Conservation (phyloP, 352 stramenopile genomes). For the Phytophthora cryptogea region DNA sequence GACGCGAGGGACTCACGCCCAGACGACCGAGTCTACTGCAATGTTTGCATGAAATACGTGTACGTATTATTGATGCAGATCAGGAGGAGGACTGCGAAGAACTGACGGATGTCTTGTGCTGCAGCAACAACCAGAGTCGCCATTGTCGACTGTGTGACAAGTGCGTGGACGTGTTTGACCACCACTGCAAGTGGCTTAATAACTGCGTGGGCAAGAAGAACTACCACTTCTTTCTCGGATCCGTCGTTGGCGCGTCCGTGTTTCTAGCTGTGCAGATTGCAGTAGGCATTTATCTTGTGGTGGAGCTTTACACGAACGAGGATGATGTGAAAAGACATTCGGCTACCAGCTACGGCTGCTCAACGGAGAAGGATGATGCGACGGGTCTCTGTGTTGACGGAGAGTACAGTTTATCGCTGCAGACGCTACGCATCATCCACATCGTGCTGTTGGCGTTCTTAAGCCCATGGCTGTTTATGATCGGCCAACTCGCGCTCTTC, state of each 20-base stretch:
- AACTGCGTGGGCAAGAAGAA: conserved; percentile 94
- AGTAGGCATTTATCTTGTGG: conserved; percentile 66
- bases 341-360: conserved; percentile 71
- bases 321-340: conserved; percentile 49
- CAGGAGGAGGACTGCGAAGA: background rate
- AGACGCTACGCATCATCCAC: conserved; percentile 67
- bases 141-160: conserved; percentile 98
- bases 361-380: conserved; percentile 38
- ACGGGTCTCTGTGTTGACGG: conserved; percentile 58
- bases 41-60: conserved; percentile 89
- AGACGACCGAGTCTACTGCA: conserved; percentile 81
- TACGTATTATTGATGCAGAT: conserved; percentile 36
- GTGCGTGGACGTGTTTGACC: conserved; percentile 95
- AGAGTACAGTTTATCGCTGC: conserved; percentile 57
- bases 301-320: conserved; percentile 50
- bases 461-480: conserved; percentile 77
- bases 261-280: conserved; percentile 76
- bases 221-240: conserved; percentile 80
- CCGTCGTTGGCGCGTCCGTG: conserved; percentile 64
- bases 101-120: conserved; percentile 2
- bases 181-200: conserved; percentile 98
- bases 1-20: conserved; percentile 35
- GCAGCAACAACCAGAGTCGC: conserved; percentile 81
- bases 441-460: conserved; percentile 69
- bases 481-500: conserved; percentile 79